phyloP scores from a whole-genome alignment of 2,329 filamentous ascomycete species.

The Purpureocillium lavendulum region DNA sequence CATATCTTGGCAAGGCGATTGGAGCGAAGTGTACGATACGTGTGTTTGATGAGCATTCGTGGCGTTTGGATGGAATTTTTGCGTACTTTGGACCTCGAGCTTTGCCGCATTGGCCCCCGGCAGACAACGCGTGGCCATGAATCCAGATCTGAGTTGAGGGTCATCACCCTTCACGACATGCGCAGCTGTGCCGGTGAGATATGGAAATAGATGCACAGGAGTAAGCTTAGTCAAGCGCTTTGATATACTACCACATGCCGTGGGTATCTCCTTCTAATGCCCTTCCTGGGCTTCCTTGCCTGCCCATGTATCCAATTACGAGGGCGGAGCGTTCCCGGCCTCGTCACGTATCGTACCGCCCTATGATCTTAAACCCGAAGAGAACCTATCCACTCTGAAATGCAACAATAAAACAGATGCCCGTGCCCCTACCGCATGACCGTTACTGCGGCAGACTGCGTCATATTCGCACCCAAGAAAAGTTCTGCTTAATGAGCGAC shows the following conservation, averaged over 20 bases:
- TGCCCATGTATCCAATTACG: not conserved
- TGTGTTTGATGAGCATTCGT: conserved; percentile 13
- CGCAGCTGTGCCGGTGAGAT: no score
- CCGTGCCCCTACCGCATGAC: not conserved
- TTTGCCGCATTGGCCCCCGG: no score
- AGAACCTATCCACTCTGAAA: not conserved
- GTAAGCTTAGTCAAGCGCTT: no score
- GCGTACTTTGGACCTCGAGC: no score
- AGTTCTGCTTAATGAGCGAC: conserved; percentile 43
- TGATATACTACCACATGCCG: not conserved
- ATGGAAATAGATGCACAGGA: no score
- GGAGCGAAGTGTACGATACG: conserved; percentile 16
- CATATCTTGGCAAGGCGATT: not conserved
- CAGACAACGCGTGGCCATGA: not conserved
- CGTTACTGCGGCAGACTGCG: conserved; percentile 3
- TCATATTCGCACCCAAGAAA: conserved; percentile 5
- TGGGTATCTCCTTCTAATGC: not conserved
- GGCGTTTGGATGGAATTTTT: conserved; percentile 19
- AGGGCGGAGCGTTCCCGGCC: not conserved
- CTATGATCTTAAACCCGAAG: not conserved
- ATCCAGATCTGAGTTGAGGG: no score
- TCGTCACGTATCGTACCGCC: not conserved
- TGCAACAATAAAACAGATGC: not conserved
- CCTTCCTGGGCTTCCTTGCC: no score
- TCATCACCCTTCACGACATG: no score